These are phyloP conservation scores for Geum urbanum DNA, from an alignment of 306 rosid genomes.

Conservation along the genomic window DNA sequence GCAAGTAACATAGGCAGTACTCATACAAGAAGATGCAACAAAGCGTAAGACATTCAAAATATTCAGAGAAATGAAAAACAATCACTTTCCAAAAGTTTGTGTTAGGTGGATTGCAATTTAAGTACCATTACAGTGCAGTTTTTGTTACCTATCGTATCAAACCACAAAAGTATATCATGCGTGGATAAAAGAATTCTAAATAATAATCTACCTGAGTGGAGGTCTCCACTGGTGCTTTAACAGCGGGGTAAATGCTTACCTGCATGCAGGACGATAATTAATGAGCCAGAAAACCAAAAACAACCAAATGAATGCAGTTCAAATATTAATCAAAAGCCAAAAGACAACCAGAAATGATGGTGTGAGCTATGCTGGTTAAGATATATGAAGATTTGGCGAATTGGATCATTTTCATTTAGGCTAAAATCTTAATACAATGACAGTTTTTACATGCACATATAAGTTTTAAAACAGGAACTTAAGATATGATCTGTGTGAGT, in stretches of 20 bases:
- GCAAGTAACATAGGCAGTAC: background rate
- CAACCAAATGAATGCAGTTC: slow-evolving; percentile 15
- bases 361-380: background rate
- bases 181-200: background rate
- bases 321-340: background rate
- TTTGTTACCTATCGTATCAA: background rate
- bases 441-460: background rate
- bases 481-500: background rate
- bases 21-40: background rate
- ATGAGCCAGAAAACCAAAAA: slow-evolving; percentile 24
- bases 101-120: background rate
- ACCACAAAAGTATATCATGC: background rate
- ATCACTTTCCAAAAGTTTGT: background rate
- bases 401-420: background rate
- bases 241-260: slow-evolving; percentile 90
- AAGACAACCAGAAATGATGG: background rate
- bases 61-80: background rate
- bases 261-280: slow-evolving; percentile 35
- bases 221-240: slow-evolving; percentile 81
- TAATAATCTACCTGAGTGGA: slow-evolving; percentile 63
- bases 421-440: background rate
- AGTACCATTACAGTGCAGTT: background rate
- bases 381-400: background rate
- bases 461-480: background rate
- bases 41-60: background rate